Base-by-base conservation (phyloP, 1,284 basidiomycete genomes). In the Malassezia yamatoensis region DNA sequence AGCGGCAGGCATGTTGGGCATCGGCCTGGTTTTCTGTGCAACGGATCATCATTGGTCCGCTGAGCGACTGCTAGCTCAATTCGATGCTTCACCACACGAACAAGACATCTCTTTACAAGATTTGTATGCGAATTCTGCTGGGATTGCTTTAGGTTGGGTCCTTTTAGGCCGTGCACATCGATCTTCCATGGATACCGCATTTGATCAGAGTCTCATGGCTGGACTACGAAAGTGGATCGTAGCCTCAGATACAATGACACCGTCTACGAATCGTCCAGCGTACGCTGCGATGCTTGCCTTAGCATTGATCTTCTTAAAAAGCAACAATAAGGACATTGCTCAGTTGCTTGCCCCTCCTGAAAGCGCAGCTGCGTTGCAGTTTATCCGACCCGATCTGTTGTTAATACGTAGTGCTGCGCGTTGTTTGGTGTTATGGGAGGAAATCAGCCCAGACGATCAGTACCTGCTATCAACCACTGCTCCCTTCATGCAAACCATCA, bases 131-230 rank as follows among this genome's bases (percentile, higher is more conserved):
- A 84, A 90, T 62, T 83, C 88, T 1, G 85, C 90, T 1, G 88
- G 87, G 4, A 81, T 96, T 41, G 84, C 87, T 0, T 94, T 94
- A 68, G 94, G 94, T 0, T 86, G 96, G 81, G 86, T 94, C 74
- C 91, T 96, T 85, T 81, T 98, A 5, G 90, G 88, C 7, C 85
- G 84, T 64, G 70, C 62, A 1, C 57, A 65, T 3, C 51, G 62
- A 18, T 59, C 62, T 9, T 57, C 60, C 6, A 66, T 71, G 68
- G 55, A 58, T 35, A 63, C 61, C 34, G 40, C 63, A 32, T 52
- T 63, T 2, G 70, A 72, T 43, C 59, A 58, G 12, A 54, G 58
- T n/a, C 61, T 72, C 34, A 29, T 66, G n/a, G 49, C 54, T n/a
- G 58, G 58, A 15, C 56, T 71, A 2, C 63, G 62, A 18, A 58